Percentiles rank a stretch among this genome's conserved stretches.
These are phyloP conservation scores for Trichomonas gallinae DNA, from an alignment of 208 protist species.

Conservation along the genomic window DNA sequence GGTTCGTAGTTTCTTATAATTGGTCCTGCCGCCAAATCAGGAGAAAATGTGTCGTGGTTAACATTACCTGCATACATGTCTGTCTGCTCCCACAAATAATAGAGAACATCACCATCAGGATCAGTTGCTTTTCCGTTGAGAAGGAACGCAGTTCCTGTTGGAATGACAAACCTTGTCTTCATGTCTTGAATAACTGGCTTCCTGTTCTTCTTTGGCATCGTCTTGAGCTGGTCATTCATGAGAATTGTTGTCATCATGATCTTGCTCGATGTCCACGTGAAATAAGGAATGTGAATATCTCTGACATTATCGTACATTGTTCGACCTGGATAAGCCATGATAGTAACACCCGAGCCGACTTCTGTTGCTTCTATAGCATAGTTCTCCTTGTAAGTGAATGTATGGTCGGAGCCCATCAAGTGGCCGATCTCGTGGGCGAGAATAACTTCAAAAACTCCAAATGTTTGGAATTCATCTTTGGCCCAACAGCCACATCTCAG, in stretches of 20 bases:
- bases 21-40: not conserved
- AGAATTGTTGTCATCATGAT: not conserved
- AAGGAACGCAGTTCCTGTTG: not conserved
- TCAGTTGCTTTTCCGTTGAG: not conserved
- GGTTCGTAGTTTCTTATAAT: not conserved
- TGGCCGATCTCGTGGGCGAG: not conserved
- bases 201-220: no score
- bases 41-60: not conserved
- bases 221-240: no score
- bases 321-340: not conserved
- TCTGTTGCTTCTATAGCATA: not conserved
- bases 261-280: no score
- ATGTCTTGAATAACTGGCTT: no score
- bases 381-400: not conserved
- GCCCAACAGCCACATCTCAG: no score
- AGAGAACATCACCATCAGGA: not conserved
- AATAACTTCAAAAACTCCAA: no score
- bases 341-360: not conserved
- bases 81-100: not conserved
- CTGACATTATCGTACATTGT: no score
- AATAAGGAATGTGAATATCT: no score
- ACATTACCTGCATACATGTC: not conserved
- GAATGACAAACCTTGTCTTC: not conserved
- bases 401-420: not conserved
- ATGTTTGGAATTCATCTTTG: no score